Evolutionary conservation across 2,329 filamentous ascomycete genomes (phyloP).

Genomic region (Xylaria arbuscula): DNA sequence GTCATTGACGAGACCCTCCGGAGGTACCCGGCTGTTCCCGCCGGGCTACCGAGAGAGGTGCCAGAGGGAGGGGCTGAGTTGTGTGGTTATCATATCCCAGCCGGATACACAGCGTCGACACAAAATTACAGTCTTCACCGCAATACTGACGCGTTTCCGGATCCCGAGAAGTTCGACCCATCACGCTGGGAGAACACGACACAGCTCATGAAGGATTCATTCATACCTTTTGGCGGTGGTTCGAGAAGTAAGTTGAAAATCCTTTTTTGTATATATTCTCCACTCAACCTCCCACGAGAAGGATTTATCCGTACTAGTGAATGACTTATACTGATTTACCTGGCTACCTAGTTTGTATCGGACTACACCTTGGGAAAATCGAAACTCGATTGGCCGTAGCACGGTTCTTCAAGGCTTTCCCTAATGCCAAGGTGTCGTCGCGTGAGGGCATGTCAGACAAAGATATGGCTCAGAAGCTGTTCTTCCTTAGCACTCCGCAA

Average conservation of each 20-base stretch:
- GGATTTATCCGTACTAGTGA: neutral
- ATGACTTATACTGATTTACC: neutral
- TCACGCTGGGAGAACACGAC: constrained; percentile 44
- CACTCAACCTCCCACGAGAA: neutral
- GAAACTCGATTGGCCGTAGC: constrained; percentile 63
- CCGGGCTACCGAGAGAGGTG: constrained; percentile 50
- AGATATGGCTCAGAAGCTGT: constrained; percentile 48
- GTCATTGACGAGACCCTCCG: constrained; percentile 49
- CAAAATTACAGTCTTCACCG: constrained; percentile 57
- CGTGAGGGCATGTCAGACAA: constrained; percentile 47
- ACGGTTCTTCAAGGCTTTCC: constrained; percentile 58
- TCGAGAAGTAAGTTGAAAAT: constrained; percentile 42
- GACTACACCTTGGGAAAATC: constrained; percentile 65
- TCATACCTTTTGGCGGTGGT: constrained; percentile 48
- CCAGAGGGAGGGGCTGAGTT: constrained; percentile 50
- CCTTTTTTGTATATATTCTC: neutral
- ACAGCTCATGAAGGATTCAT: constrained; percentile 44
- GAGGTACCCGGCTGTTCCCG: constrained; percentile 50
- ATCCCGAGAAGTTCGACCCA: constrained; percentile 50
- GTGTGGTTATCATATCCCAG: constrained; percentile 51
- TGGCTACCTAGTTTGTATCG: constrained; percentile 57
- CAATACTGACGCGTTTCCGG: constrained; percentile 50
- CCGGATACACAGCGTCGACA: constrained; percentile 50
- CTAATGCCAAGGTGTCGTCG: constrained; percentile 45
- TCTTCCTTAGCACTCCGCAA: constrained; percentile 47